These are phyloP conservation scores for Debaryomyces coudertii DNA, from an alignment of 1,139 yeast species.

Conservation along the genomic window DNA sequence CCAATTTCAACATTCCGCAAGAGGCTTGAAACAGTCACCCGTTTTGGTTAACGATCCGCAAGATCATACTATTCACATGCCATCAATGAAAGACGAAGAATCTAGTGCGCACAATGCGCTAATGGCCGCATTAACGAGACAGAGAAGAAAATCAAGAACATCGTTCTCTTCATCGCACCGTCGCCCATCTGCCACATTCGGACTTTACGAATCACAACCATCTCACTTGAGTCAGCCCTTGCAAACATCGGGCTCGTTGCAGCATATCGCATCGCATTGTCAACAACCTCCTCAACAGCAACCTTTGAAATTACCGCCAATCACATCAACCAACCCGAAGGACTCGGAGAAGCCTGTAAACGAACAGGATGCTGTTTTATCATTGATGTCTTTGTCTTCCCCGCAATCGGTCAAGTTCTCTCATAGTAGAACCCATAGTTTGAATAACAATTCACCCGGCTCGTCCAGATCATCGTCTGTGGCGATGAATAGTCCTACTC, in stretches of 20 bases:
- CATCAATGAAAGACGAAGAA: slow-evolving; percentile 39
- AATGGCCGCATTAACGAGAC: slow-evolving; percentile 43
- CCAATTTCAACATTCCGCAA: slow-evolving; percentile 10
- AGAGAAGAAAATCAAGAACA: slow-evolving; percentile 26
- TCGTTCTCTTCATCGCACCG: slow-evolving; percentile 17
- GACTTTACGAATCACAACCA: background rate
- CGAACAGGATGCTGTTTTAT: slow-evolving; percentile 50
- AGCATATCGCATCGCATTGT: slow-evolving; percentile 1
- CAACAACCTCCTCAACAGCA: slow-evolving; percentile 5
- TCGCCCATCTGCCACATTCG: slow-evolving; percentile 5
- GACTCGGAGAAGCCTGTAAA: slow-evolving; percentile 17
- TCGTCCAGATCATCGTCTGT: slow-evolving; percentile 29
- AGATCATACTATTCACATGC: slow-evolving; percentile 16
- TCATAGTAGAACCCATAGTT: slow-evolving; percentile 39
- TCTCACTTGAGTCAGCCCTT: background rate
- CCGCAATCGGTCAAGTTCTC: slow-evolving; percentile 41
- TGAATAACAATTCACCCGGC: slow-evolving; percentile 25
- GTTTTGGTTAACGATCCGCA: slow-evolving; percentile 10
- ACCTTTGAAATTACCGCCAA: slow-evolving; percentile 33
- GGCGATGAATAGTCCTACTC: slow-evolving; percentile 24
- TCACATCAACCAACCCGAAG: slow-evolving; percentile 28
- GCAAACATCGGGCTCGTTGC: slow-evolving; percentile 12
- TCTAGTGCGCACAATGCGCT: slow-evolving; percentile 49
- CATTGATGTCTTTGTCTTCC: slow-evolving; percentile 49
- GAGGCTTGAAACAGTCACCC: slow-evolving; percentile 31